phyloP scores from a whole-genome alignment of 495 filamentous ascomycete genomes.

The Tuber microsphaerosporum region DNA sequence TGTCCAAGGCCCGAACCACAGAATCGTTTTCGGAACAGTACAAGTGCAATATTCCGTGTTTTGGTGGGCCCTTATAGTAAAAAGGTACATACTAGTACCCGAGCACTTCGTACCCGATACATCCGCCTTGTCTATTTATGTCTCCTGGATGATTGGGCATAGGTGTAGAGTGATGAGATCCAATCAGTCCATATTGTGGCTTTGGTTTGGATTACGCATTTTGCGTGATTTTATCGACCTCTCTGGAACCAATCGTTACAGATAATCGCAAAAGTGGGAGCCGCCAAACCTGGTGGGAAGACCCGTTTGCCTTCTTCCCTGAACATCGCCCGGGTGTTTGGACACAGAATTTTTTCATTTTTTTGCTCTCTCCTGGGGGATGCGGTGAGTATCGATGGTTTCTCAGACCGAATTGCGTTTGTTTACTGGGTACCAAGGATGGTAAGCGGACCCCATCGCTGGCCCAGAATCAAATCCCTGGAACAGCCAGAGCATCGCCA shows the following conservation, averaged over 20 bases:
- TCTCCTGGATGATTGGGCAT: background rate
- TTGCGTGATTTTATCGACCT: background rate
- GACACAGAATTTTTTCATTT: background rate
- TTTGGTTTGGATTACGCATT: conserved; percentile 3
- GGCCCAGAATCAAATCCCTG: background rate
- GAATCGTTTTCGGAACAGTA: background rate
- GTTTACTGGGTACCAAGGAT: background rate
- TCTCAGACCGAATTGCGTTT: background rate
- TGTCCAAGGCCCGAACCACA: background rate
- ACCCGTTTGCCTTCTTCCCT: background rate
- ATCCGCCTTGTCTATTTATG: background rate
- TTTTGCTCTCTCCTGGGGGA: background rate
- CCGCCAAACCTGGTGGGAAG: background rate
- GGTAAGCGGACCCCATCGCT: background rate
- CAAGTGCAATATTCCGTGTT: background rate
- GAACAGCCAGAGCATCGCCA: background rate
- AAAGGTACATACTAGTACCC: background rate
- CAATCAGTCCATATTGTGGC: background rate
- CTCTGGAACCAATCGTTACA: background rate
- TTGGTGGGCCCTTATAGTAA: background rate
- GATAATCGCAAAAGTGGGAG: background rate
- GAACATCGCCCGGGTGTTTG: background rate
- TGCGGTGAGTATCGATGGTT: background rate
- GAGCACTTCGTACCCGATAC: background rate
- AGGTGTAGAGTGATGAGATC: background rate